Conservation (phyloP, 2,329 filamentous ascomycete genomes). For the Triangularia setosa region DNA sequence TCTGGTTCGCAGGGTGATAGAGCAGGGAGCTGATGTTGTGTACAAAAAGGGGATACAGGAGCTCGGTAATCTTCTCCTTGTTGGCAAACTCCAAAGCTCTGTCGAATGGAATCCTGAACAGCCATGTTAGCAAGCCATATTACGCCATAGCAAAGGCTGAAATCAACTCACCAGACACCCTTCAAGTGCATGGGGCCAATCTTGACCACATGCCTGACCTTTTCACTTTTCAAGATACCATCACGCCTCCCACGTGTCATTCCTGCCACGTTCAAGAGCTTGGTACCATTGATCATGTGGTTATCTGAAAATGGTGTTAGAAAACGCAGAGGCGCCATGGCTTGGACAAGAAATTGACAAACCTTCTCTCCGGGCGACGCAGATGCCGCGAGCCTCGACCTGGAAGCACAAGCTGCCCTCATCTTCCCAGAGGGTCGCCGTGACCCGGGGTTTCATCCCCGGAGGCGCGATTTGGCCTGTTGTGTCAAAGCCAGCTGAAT, state of each 20-base stretch:
- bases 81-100: slow-evolving; percentile 98
- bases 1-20: slow-evolving; percentile 89
- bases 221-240: slow-evolving; percentile 96
- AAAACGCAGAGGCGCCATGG: background rate
- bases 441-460: slow-evolving; percentile 94
- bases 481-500: slow-evolving; percentile 62
- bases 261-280: slow-evolving; percentile 91
- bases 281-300: slow-evolving; percentile 99
- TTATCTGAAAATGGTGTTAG: slow-evolving; percentile 60
- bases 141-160: background rate
- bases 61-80: slow-evolving; percentile 98
- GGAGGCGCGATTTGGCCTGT: slow-evolving; percentile 91
- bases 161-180: slow-evolving; percentile 78
- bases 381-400: slow-evolving; percentile 93
- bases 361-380: slow-evolving; percentile 92
- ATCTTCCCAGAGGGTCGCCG: slow-evolving; percentile 96
- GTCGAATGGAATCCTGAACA: slow-evolving; percentile 87
- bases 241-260: slow-evolving; percentile 96
- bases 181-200: slow-evolving; percentile 99
- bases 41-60: slow-evolving; percentile 92
- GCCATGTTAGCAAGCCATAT: slow-evolving; percentile 19
- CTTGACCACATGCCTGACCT: slow-evolving; percentile 93
- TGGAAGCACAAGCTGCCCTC: slow-evolving; percentile 97
- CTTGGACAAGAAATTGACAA: slow-evolving; percentile 28
- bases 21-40: slow-evolving; percentile 93